A percentile compares a stretch with the other conserved stretches of the same genome.
phyloP scores from a whole-genome alignment of 148 eudicot species.

The Amaranthus cruentus region DNA sequence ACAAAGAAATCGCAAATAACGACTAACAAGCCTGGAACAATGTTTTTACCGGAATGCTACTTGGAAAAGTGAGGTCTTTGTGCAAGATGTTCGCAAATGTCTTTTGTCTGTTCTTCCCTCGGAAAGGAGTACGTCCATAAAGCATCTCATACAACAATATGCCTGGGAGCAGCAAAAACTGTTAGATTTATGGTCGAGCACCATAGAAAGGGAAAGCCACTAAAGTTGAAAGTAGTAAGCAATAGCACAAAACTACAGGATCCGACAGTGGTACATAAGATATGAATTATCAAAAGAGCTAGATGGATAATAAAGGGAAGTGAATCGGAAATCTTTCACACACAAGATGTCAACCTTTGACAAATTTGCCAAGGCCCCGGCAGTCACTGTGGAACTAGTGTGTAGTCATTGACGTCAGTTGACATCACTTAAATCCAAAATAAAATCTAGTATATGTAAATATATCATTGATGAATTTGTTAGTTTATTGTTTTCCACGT shows the following conservation, averaged over 20 bases:
- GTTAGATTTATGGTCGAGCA: not conserved
- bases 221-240: not conserved
- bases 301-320: not conserved
- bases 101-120: slow-evolving; percentile 92
- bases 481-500: no score
- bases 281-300: not conserved
- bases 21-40: slow-evolving; percentile 2
- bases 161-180: slow-evolving; percentile 38
- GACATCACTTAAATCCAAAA: no score
- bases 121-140: slow-evolving; percentile 95
- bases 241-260: not conserved
- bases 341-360: not conserved
- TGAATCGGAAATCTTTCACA: not conserved
- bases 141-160: slow-evolving; percentile 91
- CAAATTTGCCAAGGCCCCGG: no score
- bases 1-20: not conserved
- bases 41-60: slow-evolving; percentile 76
- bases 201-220: not conserved
- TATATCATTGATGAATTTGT: no score
- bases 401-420: no score
- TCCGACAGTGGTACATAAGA: not conserved
- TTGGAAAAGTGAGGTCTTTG: slow-evolving; percentile 96
- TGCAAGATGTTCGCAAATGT: slow-evolving; percentile 85
- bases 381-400: no score
- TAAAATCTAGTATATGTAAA: no score